Base-by-base conservation (phyloP, 331 rosid genomes). In the Arachis monticola region DNA sequence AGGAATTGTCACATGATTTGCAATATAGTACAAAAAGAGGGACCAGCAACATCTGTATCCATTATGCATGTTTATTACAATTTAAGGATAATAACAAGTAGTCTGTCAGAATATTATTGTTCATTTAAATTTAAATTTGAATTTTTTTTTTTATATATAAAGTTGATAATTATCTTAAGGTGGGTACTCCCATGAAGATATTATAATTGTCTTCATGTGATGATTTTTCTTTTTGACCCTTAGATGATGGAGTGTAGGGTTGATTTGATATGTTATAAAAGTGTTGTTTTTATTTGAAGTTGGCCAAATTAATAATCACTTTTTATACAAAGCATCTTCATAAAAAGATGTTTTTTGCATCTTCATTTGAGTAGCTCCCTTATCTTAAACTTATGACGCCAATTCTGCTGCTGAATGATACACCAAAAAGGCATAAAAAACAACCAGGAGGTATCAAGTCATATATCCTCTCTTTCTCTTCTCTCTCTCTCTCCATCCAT, bases 1-100 rank as follows among this genome's bases (percentile, higher is more conserved):
- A 78, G 85, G 82, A 82, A 73, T 53, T 81, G 79, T 83, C 88
- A 84, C 91, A 87, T 89, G 96, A 91, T 81, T 73, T 77, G 70
- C 83, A 81, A 83, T 84, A 82, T 84, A 79, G 87, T 74, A 65
- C 79, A 87, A 79, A 77, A 76, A 1, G n/a, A 64, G 83, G 86
- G 83, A 71, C 83, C 88, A 84, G 73, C 63, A 60, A 75, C 83
- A 86, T 84, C 88, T 84, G 83, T 80, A 77, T 77, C 89, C 90
- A 83, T 87, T 80, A 83, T 80, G 85, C 69, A 72, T 59, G 73
- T 85, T 81, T 81, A 85, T 86, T 82, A 69, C 79, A 77, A 83
- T 81, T 88, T 79, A 77, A 77, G 76, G 79, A 59, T 38, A 64
- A 76, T 83, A 79, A 84, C 60, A 41, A 70, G 60, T 73, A 85